Base-by-base conservation (phyloP, 371 early-diverging fungal species). In the Dichotomocladium elegans region DNA sequence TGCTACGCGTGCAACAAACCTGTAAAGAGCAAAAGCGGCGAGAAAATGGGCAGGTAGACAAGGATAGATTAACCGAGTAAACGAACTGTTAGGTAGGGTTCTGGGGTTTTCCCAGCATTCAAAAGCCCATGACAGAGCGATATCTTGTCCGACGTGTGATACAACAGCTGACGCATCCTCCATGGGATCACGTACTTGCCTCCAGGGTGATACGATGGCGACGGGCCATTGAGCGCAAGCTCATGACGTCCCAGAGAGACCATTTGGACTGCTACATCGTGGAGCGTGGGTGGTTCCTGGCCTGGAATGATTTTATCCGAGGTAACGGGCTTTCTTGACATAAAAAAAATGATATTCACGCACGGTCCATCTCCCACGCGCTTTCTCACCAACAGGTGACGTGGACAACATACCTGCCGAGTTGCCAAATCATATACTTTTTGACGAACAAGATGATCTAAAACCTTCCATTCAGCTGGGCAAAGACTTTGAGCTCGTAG, bases 1-100 rank as follows among this genome's bases (percentile, higher is more conserved):
- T 56, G 56, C 21, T 56, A 49, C 33, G 49, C 56, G 8, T 56
- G 56, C 37, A 31, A 43, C 29, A 46, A 40, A 33, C 56, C 56
- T 11, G 56, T 41, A 41, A 47, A 40, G 19, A 0, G 29, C 30
- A 17, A 1, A 10, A 15, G 2, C 37, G 21, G 7, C 4, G 35
- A 4, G n/a, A 0, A 5, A 34, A 35, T 17, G 2, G 26, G 4
- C n/a, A 8, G 12, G 12, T 47, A 4, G 17, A 34, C n/a, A 37
- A 34, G 15, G 21, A 40, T 42, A 22, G 26, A 29, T 22, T 17
- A 14, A 24, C 19, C 24, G 34, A 11, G 9, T 41, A 12, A 41
- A 19, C 6, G 41, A 14, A 41, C 10, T 10, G 21, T 1, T 51
- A 40, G 46, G 29, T 56, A 12, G 56, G 56, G 1, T 48, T 47